Base-by-base conservation (phyloP, 768 basidiomycete genomes). In the Leccinellum albellum region DNA sequence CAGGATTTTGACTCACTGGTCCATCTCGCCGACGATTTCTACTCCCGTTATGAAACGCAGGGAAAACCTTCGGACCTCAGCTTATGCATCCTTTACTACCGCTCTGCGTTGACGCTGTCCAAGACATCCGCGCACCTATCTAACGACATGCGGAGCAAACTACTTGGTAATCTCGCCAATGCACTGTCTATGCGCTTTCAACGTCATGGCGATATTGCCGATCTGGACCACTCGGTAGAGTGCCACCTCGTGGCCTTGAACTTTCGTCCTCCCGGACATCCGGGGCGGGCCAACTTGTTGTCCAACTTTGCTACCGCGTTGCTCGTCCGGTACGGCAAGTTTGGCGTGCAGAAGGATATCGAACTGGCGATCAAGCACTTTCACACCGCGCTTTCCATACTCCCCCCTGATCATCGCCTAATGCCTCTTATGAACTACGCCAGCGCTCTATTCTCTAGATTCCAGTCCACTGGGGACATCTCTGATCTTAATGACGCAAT, bases 281-380 rank as follows among this genome's bases (percentile, higher is more conserved):
- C 71, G 13, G 61, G 65, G n/a, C 61, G 62, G 35, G 51, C 64
- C 31, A 63, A 48, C 40, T 52, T 63, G 10, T 28, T 75, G 29
- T 66, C 63, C 40, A 69, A 68, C 40, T 70, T 73, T 50, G 72
- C 70, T 5, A 64, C 64, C 23, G 65, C 61, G 9, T 50, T 74
- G 17, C 64, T 66, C 8, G 60, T 64, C 40, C 72, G 65, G 21
- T 70, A 71, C 33, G 63, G 67, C 42, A 51, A 64, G 47, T 60
- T 61, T 14, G 60, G 70, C 6, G 31, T 49, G 29, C 47, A 56
- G 20, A 53, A 55, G 33, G 74, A 74, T 33, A 53, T 74, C 3
- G 66, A 74, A 37, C 56, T 68, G n/a, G 73, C 65, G 9, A 63
- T 70, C 44, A 59, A 63, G 31, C 54, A 63, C 42, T 68, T 72